These are phyloP conservation scores for Mortierella claussenii DNA, from an alignment of 192 early-diverging fungal genomes.

Conservation along the genomic window DNA sequence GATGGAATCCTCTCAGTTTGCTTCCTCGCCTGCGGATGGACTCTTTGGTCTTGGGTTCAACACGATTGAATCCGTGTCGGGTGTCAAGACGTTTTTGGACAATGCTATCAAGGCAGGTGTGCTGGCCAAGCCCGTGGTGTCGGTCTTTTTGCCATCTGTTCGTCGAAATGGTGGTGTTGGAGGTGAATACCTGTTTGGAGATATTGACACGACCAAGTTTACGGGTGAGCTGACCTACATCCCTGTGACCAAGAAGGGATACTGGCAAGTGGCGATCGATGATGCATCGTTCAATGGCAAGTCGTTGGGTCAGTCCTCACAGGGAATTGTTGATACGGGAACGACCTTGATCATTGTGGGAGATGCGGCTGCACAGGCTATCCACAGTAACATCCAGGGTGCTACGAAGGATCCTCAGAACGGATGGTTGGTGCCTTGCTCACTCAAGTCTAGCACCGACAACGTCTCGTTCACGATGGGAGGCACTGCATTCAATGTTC, in stretches of 20 bases:
- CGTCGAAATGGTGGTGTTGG: conserved; percentile 37
- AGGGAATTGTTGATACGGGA: conserved; percentile 59
- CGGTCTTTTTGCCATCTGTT: conserved; percentile 67
- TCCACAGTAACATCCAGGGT: conserved; percentile 22
- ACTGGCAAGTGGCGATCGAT: conserved; percentile 64
- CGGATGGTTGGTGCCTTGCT: conserved; percentile 32
- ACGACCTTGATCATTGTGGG: conserved; percentile 54
- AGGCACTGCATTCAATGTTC: conserved; percentile 18
- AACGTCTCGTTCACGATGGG: conserved; percentile 10
- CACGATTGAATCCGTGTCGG: conserved; percentile 30
- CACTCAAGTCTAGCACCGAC: neutral
- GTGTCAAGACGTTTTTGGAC: conserved; percentile 60
- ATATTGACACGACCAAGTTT: conserved; percentile 2
- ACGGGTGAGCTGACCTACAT: conserved; percentile 7
- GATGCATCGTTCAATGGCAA: neutral
- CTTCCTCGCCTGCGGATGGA: conserved; percentile 69
- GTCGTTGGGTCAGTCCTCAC: neutral
- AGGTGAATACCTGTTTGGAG: conserved; percentile 49
- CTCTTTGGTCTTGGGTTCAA: conserved; percentile 75
- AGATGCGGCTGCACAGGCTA: neutral
- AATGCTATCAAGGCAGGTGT: conserved; percentile 63
- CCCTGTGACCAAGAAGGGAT: conserved; percentile 57
- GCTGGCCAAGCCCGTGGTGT: conserved; percentile 70
- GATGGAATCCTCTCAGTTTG: conserved; percentile 63
- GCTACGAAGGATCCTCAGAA: conserved; percentile 1